These are phyloP conservation scores for Trichoderma atrobrunneum DNA, from an alignment of 2,329 filamentous ascomycete genomes.

Conservation along the genomic window DNA sequence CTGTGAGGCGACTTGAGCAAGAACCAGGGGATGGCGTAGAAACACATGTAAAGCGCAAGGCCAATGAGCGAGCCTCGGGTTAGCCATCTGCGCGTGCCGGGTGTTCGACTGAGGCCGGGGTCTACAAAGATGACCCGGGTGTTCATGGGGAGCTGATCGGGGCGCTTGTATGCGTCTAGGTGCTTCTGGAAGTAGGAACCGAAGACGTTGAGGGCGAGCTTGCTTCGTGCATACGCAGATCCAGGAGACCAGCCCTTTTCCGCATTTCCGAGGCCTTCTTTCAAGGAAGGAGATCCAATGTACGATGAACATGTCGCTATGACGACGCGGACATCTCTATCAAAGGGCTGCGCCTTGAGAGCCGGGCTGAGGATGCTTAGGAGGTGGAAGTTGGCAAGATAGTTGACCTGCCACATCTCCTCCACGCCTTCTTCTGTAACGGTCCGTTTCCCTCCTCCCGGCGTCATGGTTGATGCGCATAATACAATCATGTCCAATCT, in stretches of 20 bases:
- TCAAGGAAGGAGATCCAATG: slow-evolving; percentile 69
- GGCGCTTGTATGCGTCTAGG: slow-evolving; percentile 76
- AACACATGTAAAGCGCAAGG: slow-evolving; percentile 69
- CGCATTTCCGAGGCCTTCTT: slow-evolving; percentile 43
- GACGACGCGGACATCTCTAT: slow-evolving; percentile 87
- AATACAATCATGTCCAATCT: slow-evolving; percentile 88
- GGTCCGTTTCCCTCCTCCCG: slow-evolving; percentile 57
- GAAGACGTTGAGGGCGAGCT: slow-evolving; percentile 85
- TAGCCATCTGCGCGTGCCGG: slow-evolving; percentile 83
- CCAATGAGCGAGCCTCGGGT: slow-evolving; percentile 81
- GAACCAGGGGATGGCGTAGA: slow-evolving; percentile 82
- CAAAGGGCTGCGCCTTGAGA: slow-evolving; percentile 84
- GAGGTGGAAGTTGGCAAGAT: slow-evolving; percentile 91
- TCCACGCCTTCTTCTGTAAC: slow-evolving; percentile 79
- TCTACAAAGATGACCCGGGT: slow-evolving; percentile 83
- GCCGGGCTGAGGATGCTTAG: slow-evolving; percentile 89
- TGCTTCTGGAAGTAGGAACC: slow-evolving; percentile 91
- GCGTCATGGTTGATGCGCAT: slow-evolving; percentile 75
- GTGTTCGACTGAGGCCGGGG: slow-evolving; percentile 79
- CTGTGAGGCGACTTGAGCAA: slow-evolving; percentile 79
- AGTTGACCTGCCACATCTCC: slow-evolving; percentile 91
- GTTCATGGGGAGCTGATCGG: slow-evolving; percentile 79
- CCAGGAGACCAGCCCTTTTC: slow-evolving; percentile 53
- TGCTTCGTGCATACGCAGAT: slow-evolving; percentile 61
- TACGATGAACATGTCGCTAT: slow-evolving; percentile 87